Evolutionary conservation across 805 yeast genomes (phyloP), one percentile per base, ranked within the genome.

Genomic region (Barnettozyma botsteinii): DNA sequence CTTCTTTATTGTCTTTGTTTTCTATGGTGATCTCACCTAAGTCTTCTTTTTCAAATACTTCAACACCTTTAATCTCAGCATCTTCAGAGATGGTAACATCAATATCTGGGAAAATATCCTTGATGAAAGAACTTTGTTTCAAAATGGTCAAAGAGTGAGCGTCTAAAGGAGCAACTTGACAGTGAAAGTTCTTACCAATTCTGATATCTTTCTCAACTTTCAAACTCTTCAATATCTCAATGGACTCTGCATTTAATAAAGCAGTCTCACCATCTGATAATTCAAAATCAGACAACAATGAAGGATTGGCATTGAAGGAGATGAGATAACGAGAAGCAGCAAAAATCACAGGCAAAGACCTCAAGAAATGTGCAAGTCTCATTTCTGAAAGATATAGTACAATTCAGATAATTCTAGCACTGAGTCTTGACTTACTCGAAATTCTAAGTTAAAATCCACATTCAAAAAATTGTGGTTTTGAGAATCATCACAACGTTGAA

Each of bases 81-180:
- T n/a, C 52, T 12, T 70, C 79, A 40, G 71, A 70, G 1, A 85
- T 79, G 27, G 67, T 65, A 13, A 86, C 67, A 4, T 57, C 55
- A 8, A 78, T 64, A 58, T 86, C 39, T 11, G 47, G 47, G n/a
- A 27, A 22, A 5, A 43, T 24, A 25, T 40, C 44, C 8, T 37
- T 25, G 18, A 43, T 22, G 4, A 36, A 13, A 5, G 27, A 15
- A 15, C 39, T 43, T 13, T 30, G 29, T 21, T 37, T 37, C 33
- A 43, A 40, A 18, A 30, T 17, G 4, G 37, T 24, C 4, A 43
- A 14, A 5, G 22, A 20, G 15, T 25, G 23, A 11, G 27, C 23
- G n/a, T 43, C 44, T 26, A 43, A 37, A 7, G 33, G 27, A 22
- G 44, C 44, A 23, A 40, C 37, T 10, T 38, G 24, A 31, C 38